Conservation (phyloP, 176 grass and related monocot genomes). For the Saccharum officinarum region DNA sequence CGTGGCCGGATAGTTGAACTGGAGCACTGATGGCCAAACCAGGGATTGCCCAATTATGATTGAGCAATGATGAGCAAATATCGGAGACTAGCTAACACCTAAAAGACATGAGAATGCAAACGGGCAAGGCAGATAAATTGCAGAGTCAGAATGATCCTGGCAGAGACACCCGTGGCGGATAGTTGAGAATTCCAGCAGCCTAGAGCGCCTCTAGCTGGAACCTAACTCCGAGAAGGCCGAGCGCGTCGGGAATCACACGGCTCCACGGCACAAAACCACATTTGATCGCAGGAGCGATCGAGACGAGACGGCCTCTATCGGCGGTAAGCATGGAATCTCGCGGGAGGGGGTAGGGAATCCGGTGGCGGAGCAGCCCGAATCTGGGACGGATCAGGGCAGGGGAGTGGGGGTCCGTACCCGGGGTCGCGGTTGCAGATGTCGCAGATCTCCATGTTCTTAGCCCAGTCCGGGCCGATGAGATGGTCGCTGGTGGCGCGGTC, state of each 20-base stretch:
- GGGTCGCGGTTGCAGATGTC: slow-evolving; percentile 93
- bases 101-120: not conserved
- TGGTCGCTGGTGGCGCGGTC: slow-evolving; percentile 82
- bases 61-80: not conserved
- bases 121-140: not conserved
- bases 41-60: not conserved
- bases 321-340: not conserved
- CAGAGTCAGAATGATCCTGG: not conserved
- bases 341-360: not conserved
- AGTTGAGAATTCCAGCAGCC: not conserved
- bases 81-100: not conserved
- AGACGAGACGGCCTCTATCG: not conserved
- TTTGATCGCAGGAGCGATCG: not conserved
- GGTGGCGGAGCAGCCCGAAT: not conserved
- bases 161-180: not conserved
- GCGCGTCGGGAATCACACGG: not conserved
- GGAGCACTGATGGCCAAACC: not conserved
- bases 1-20: too few relatives aligned
- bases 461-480: slow-evolving; percentile 94
- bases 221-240: not conserved
- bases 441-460: slow-evolving; percentile 99
- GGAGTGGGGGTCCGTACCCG: slow-evolving; percentile 37
- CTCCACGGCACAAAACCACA: not conserved
- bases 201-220: not conserved
- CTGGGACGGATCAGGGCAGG: not conserved